Conservation (phyloP, 345 rosid species). For the Raphanus raphanistrum region DNA sequence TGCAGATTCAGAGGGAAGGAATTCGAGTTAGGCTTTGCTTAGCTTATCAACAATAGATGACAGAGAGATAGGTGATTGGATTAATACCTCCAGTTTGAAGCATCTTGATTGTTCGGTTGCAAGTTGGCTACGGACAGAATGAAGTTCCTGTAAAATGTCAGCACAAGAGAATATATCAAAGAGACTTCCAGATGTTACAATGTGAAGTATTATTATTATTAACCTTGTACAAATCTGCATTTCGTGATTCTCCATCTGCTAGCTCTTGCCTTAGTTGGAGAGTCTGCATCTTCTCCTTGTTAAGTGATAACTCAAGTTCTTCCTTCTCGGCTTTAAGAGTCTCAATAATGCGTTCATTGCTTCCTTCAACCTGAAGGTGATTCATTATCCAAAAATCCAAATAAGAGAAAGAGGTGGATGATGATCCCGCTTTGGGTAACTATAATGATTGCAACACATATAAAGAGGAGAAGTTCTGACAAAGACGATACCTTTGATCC, state of each 20-base stretch:
- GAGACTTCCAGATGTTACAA: not conserved
- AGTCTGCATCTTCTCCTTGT: constrained; percentile 69
- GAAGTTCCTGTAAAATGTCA: constrained; percentile 69
- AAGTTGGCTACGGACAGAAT: constrained; percentile 91
- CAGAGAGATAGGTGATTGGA: constrained; percentile 1
- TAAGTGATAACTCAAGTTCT: constrained; percentile 67
- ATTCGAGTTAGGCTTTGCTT: not conserved
- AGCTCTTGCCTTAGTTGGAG: constrained; percentile 76
- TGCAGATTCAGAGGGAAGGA: constrained; percentile 33
- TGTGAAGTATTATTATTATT: constrained; percentile 20
- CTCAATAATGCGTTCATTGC: constrained; percentile 46
- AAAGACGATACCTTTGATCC: constrained; percentile 53
- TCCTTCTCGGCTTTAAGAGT: constrained; percentile 77
- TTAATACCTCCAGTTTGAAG: constrained; percentile 84
- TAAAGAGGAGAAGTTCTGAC: constrained; percentile 8
- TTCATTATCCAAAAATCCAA: constrained; percentile 39
- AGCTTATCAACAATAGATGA: constrained; percentile 1
- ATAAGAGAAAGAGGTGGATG: constrained; percentile 2
- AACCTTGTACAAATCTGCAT: constrained; percentile 82
- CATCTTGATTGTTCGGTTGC: constrained; percentile 96
- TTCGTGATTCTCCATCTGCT: constrained; percentile 69
- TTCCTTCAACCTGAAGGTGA: constrained; percentile 48
- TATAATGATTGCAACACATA: not conserved
- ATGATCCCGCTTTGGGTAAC: constrained; percentile 10
- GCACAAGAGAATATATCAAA: not conserved